Evolutionary conservation across 306 rosid species (phyloP).

Genomic region (Prunus kanzakura): DNA sequence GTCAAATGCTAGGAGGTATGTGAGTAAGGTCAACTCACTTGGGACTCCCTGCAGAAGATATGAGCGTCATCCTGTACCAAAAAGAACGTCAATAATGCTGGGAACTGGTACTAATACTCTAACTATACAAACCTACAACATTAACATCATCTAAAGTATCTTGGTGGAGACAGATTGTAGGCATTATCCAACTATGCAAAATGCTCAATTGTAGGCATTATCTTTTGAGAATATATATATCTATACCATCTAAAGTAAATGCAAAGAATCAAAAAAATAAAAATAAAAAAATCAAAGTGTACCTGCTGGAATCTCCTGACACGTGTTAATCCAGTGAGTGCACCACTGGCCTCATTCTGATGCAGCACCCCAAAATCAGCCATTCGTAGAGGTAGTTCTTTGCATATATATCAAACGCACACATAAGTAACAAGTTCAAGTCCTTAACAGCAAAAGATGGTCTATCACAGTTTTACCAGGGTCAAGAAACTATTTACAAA

Average conservation of each 20-base stretch:
- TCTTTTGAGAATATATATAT: too few relatives aligned
- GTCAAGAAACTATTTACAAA: neutral
- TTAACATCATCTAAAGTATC: neutral
- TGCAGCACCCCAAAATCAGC: slow-evolving; percentile 99
- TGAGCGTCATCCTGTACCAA: slow-evolving; percentile 84
- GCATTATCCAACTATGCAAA: too few relatives aligned
- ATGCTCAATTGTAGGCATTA: too few relatives aligned
- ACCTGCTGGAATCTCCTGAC: slow-evolving; percentile 97
- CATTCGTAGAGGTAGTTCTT: slow-evolving; percentile 94
- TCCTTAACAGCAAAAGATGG: neutral
- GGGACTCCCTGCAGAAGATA: slow-evolving; percentile 91
- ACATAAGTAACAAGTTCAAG: neutral
- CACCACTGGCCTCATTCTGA: slow-evolving; percentile 98
- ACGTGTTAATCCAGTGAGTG: slow-evolving; percentile 93
- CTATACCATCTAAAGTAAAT: neutral
- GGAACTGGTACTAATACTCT: neutral
- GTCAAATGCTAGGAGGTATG: neutral
- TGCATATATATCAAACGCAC: slow-evolving; percentile 13
- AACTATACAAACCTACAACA: neutral
- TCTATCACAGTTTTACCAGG: neutral
- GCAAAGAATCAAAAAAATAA: slow-evolving; percentile 31
- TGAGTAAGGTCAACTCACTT: slow-evolving; percentile 42
- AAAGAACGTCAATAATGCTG: neutral
- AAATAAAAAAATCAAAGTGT: neutral
- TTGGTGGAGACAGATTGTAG: too few relatives aligned